Conservation (phyloP, 2,329 filamentous ascomycete genomes). For the Septoria linicola region DNA sequence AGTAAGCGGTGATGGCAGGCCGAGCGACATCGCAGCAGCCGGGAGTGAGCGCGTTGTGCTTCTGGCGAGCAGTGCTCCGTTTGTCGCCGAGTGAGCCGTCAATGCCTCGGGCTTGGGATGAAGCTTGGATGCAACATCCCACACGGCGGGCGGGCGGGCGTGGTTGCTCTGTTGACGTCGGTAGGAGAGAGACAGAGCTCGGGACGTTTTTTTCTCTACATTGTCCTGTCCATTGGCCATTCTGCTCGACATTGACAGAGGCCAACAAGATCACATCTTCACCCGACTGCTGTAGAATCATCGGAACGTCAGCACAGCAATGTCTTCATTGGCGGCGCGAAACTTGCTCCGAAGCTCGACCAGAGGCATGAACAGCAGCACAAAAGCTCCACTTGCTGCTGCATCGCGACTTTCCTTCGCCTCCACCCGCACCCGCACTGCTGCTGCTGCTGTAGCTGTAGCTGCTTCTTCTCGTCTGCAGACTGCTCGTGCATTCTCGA, state of each 20-base stretch:
- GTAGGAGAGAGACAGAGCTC: no score
- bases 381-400: slow-evolving; percentile 33
- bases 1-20: slow-evolving; percentile 1
- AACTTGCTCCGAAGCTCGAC: slow-evolving; percentile 35
- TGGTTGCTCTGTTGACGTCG: slow-evolving; percentile 6
- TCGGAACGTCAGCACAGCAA: slow-evolving; percentile 14
- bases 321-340: slow-evolving; percentile 43
- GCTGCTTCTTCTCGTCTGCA: slow-evolving; percentile 24
- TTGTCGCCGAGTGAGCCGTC: slow-evolving; percentile 1
- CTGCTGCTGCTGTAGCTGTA: background rate
- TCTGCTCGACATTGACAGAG: background rate
- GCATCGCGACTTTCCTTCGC: slow-evolving; percentile 6
- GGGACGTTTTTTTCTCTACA: no score
- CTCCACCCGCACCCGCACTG: background rate
- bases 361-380: slow-evolving; percentile 30
- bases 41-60: no score
- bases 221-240: background rate
- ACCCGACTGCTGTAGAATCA: background rate
- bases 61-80: no score
- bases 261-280: background rate
- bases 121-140: slow-evolving; percentile 4
- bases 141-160: background rate
- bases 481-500: slow-evolving; percentile 33
- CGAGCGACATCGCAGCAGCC: background rate
- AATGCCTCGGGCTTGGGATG: slow-evolving; percentile 4